Base-by-base conservation (phyloP, 2,329 filamentous ascomycete species). In the Ramularia collo-cygni region DNA sequence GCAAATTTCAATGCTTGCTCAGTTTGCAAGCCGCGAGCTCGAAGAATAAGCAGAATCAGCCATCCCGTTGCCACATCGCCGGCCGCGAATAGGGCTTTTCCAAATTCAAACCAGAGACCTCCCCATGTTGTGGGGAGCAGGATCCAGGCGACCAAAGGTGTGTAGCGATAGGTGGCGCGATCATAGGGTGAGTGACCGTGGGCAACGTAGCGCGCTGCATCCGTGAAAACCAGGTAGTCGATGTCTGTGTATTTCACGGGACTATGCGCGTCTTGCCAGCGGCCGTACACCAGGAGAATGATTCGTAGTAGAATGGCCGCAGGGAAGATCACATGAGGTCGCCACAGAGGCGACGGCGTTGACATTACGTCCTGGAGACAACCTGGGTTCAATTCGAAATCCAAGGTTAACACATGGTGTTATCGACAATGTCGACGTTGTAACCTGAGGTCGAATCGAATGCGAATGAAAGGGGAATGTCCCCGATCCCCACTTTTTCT, bases 191-290 rank as follows among this genome's bases (percentile, higher is more conserved):
- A 85, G 33, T 68, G 66, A 3, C 76, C 76, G n/a, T 65, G 69
- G 3, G 80, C 67, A 30, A 86, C 68, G 64, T 84, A 90, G 50
- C 85, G 83, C 2, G 92, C 79, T 17, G 92, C 92, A 63, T 96
- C 90, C 35, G 92, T 96, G 71, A 98, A 98, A 62, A 98, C 92
- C 50, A 88, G 80, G 66, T 98, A 98, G 72, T 98, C 92, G 56
- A 98, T 95, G 66, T 98, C 92, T 37, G 92, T 98, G 70, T 96
- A 98, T 67, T 96, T 96, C 59, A 98, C 69, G 10, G 90, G 81
- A 6, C 88, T 93, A 66, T 89, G 75, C 44, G 86, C 82, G 66
- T 98, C 92, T 68, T 98, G 92, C 72, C 85, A 89, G 45, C 87
- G 76, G 43, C 92, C 90, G 63, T 96, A 96, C 56, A 93, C 61